Conservation (phyloP, 1,284 basidiomycete genomes). For the Melampsora americana region DNA sequence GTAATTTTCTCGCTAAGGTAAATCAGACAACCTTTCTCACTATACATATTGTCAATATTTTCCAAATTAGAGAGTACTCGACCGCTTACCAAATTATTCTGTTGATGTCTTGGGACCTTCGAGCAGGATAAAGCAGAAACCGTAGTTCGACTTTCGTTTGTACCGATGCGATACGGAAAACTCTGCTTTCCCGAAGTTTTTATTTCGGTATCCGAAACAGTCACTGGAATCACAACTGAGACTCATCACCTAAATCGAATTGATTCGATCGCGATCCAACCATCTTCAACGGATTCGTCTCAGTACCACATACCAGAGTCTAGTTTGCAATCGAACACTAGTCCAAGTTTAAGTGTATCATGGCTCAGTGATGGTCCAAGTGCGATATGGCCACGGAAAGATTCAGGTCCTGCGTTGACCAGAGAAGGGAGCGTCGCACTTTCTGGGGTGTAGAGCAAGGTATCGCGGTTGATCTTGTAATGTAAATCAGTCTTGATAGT, state of each 20-base stretch:
- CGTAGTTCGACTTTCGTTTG: background rate
- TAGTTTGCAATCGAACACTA: background rate
- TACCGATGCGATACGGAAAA: conserved; percentile 2
- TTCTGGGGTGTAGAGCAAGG: no score
- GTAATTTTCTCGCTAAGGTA: conserved; percentile 24
- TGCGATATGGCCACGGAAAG: no score
- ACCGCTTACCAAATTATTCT: background rate
- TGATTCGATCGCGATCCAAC: background rate
- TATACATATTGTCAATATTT: background rate
- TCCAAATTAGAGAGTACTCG: background rate
- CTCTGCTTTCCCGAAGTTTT: background rate
- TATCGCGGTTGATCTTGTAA: no score
- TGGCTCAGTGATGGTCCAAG: no score
- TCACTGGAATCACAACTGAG: background rate
- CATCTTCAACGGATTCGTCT: conserved; percentile 1
- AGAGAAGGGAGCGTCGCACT: no score
- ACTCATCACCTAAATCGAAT: conserved; percentile 1
- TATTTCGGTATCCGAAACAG: background rate
- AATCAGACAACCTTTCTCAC: background rate
- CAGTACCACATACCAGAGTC: background rate
- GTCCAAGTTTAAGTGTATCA: background rate
- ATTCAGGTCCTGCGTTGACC: no score
- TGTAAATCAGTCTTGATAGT: no score
- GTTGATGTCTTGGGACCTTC: background rate
- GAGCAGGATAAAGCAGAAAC: background rate